phyloP scores from a whole-genome alignment of 2,329 filamentous ascomycete genomes.

The Zymoseptoria tritici region DNA sequence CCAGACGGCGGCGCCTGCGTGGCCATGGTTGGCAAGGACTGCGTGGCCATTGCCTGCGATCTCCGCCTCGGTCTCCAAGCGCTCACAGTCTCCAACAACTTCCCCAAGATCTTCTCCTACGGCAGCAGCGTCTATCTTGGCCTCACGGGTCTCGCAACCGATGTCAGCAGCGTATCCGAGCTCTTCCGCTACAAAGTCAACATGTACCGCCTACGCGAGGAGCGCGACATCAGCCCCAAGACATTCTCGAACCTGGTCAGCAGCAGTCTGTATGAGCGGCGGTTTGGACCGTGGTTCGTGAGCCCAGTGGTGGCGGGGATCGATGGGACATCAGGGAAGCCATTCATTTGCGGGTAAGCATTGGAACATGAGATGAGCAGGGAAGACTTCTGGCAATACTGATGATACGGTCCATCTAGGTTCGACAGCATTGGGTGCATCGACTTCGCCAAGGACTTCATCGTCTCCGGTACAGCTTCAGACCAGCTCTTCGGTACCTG shows the following conservation, averaged over 20 bases:
- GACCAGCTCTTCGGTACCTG: slow-evolving; percentile 99
- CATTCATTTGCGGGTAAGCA: slow-evolving; percentile 79
- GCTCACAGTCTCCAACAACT: slow-evolving; percentile 98
- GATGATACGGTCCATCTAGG: slow-evolving; percentile 10
- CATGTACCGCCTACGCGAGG: slow-evolving; percentile 98
- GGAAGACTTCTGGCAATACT: neutral
- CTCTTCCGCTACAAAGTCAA: slow-evolving; percentile 99
- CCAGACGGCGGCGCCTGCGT: slow-evolving; percentile 84
- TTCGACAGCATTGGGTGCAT: slow-evolving; percentile 99
- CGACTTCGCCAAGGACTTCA: slow-evolving; percentile 99
- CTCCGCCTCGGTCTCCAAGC: slow-evolving; percentile 94
- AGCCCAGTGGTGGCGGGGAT: slow-evolving; percentile 90
- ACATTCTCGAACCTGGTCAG: slow-evolving; percentile 96
- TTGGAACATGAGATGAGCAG: neutral
- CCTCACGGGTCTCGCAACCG: slow-evolving; percentile 90
- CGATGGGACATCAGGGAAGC: slow-evolving; percentile 86
- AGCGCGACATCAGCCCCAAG: slow-evolving; percentile 87
- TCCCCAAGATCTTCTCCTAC: slow-evolving; percentile 99
- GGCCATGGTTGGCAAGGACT: slow-evolving; percentile 99
- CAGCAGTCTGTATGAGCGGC: slow-evolving; percentile 82
- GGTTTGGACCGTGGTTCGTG: slow-evolving; percentile 96
- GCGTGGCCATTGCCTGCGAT: slow-evolving; percentile 98
- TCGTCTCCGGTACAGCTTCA: slow-evolving; percentile 90
- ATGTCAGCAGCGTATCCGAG: slow-evolving; percentile 89
- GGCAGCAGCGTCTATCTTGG: slow-evolving; percentile 85